These are phyloP conservation scores for Trichosporon coremiiforme DNA, from an alignment of 1,284 basidiomycete genomes.

Conservation along the genomic window DNA sequence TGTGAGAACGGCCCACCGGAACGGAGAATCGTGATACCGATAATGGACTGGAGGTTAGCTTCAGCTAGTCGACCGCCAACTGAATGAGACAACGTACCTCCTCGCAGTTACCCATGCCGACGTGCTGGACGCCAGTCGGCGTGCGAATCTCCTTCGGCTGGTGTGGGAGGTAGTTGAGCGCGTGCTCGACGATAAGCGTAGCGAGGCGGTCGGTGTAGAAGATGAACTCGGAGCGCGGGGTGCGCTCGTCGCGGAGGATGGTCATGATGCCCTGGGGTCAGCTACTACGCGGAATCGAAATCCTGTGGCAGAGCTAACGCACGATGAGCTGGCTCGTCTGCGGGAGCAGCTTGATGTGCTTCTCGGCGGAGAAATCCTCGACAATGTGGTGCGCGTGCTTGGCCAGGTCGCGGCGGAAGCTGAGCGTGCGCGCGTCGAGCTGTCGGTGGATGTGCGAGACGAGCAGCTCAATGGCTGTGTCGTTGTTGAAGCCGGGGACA, in stretches of 20 bases:
- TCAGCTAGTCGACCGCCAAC: not conserved
- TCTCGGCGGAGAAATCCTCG: slow-evolving; percentile 25
- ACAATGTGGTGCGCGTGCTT: slow-evolving; percentile 34
- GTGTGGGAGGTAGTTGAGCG: slow-evolving; percentile 78
- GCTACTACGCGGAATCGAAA: not conserved
- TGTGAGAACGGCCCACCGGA: slow-evolving; percentile 82
- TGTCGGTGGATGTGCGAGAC: slow-evolving; percentile 86
- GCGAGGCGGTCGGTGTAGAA: slow-evolving; percentile 71
- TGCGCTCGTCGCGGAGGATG: slow-evolving; percentile 71
- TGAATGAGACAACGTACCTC: slow-evolving; percentile 51
- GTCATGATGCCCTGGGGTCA: slow-evolving; percentile 77
- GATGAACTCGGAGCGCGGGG: slow-evolving; percentile 75
- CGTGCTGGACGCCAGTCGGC: slow-evolving; percentile 63
- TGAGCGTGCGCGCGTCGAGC: slow-evolving; percentile 72
- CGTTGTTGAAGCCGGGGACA: slow-evolving; percentile 83
- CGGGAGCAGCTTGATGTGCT: slow-evolving; percentile 64
- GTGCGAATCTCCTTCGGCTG: slow-evolving; percentile 67
- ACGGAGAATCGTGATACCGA: slow-evolving; percentile 53
- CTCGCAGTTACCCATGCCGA: slow-evolving; percentile 62
- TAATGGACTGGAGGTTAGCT: slow-evolving; percentile 38
- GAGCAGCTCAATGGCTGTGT: slow-evolving; percentile 84
- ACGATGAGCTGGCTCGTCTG: slow-evolving; percentile 82
- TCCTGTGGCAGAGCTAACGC: slow-evolving; percentile 25
- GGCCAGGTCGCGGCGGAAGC: slow-evolving; percentile 70
- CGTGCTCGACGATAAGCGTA: slow-evolving; percentile 80